Evolutionary conservation across 768 basidiomycete species (phyloP).

Genomic region (Mycena filopes): DNA sequence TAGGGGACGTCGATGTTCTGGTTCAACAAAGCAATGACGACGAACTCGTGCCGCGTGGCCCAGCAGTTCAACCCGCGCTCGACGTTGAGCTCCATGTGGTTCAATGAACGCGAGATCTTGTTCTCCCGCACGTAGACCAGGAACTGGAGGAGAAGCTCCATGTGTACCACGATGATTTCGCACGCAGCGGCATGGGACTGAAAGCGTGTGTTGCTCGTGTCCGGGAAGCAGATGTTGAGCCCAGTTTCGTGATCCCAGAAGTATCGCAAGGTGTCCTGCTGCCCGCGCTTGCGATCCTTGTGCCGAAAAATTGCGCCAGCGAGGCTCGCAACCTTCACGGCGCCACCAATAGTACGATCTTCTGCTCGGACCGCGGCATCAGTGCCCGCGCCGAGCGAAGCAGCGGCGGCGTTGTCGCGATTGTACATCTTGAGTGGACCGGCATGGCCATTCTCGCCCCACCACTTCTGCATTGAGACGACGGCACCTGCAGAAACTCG

Average conservation of each 20-base stretch:
- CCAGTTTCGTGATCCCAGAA: slow-evolving; percentile 26
- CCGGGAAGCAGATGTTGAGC: slow-evolving; percentile 35
- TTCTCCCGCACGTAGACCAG: slow-evolving; percentile 33
- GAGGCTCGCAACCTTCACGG: slow-evolving; percentile 33
- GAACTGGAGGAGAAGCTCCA: slow-evolving; percentile 30
- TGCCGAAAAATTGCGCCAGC: slow-evolving; percentile 34
- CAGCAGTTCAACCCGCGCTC: slow-evolving; percentile 26
- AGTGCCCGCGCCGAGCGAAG: not conserved
- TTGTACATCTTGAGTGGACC: slow-evolving; percentile 36
- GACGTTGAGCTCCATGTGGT: slow-evolving; percentile 39
- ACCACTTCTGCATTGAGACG: slow-evolving; percentile 26
- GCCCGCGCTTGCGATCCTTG: too few species aligned
- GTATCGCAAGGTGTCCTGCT: slow-evolving; percentile 32
- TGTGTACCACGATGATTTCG: slow-evolving; percentile 28
- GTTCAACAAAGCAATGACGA: slow-evolving; percentile 23
- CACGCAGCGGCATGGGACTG: slow-evolving; percentile 36
- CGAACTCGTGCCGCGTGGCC: slow-evolving; percentile 13
- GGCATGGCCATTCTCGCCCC: slow-evolving; percentile 16
- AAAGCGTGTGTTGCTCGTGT: slow-evolving; percentile 44
- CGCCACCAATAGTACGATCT: slow-evolving; percentile 36
- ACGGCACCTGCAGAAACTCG: too few species aligned
- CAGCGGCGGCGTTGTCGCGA: slow-evolving; percentile 34
- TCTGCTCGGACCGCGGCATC: slow-evolving; percentile 20
- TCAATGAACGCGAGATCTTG: slow-evolving; percentile 32
- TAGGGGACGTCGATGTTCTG: slow-evolving; percentile 34